Conservation (phyloP, 192 early-diverging fungal species). For the Backusella tarrabulga region DNA sequence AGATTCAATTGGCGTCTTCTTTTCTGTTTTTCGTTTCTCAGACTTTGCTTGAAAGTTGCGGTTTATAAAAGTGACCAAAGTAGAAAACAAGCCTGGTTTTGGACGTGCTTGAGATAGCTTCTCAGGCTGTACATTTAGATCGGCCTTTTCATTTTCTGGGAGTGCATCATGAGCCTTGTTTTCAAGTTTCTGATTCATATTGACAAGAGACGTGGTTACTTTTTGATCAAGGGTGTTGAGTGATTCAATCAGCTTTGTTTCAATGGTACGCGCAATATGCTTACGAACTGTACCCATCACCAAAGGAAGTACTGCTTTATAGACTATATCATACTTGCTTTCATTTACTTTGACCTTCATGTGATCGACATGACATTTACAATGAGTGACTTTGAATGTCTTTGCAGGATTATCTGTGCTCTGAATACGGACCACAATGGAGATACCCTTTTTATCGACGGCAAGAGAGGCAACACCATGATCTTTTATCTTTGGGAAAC, state of each 20-base stretch:
- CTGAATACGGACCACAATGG: slow-evolving; percentile 21
- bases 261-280: slow-evolving; percentile 33
- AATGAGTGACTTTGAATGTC: slow-evolving; percentile 33
- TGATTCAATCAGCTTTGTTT: slow-evolving; percentile 34
- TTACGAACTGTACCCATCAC: slow-evolving; percentile 37
- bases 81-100: slow-evolving; percentile 17
- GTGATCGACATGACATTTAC: slow-evolving; percentile 30
- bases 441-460: slow-evolving; percentile 17
- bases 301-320: slow-evolving; percentile 32
- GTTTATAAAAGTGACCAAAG: slow-evolving; percentile 11
- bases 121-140: neutral
- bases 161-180: slow-evolving; percentile 5
- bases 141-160: neutral
- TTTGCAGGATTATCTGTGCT: slow-evolving; percentile 29
- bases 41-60: neutral
- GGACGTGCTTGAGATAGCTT: neutral
- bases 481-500: slow-evolving; percentile 35
- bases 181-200: neutral
- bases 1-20: neutral
- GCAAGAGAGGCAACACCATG: slow-evolving; percentile 34
- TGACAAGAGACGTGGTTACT: slow-evolving; percentile 3
- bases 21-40: neutral
- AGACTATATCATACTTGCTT: slow-evolving; percentile 19
- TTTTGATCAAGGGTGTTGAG: slow-evolving; percentile 29
- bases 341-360: slow-evolving; percentile 8